These are phyloP conservation scores for Russula compacta DNA, from an alignment of 768 basidiomycete genomes.

Conservation along the genomic window DNA sequence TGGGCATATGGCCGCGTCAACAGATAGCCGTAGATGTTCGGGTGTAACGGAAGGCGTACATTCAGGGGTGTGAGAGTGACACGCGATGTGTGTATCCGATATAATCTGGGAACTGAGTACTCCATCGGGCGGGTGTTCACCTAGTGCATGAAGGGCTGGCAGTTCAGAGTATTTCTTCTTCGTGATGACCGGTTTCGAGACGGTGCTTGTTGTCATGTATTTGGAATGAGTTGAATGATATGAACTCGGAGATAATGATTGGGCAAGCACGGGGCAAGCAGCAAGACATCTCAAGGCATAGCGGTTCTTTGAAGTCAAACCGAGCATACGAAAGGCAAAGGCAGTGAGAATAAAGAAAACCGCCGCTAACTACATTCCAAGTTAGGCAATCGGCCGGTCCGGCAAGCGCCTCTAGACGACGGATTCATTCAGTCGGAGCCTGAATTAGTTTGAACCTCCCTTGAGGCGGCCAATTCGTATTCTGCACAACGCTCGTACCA, in stretches of 20 bases:
- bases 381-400: not conserved
- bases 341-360: not conserved
- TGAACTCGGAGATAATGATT: not conserved
- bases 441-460: slow-evolving; percentile 19
- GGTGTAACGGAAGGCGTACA: not conserved
- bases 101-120: slow-evolving; percentile 27
- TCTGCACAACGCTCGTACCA: slow-evolving; percentile 21
- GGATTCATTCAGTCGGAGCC: slow-evolving; percentile 16
- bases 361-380: not conserved
- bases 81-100: not conserved
- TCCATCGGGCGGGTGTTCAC: slow-evolving; percentile 36
- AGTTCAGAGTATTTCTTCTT: slow-evolving; percentile 52
- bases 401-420: not conserved
- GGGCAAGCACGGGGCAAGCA: not conserved
- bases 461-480: slow-evolving; percentile 16
- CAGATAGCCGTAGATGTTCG: not conserved
- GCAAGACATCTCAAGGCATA: slow-evolving; percentile 2
- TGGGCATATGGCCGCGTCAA: not conserved
- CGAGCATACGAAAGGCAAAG: not conserved
- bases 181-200: slow-evolving; percentile 25
- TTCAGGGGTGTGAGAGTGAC: not conserved
- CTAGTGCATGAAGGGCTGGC: slow-evolving; percentile 37
- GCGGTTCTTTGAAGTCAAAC: not conserved
- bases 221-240: not conserved
- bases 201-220: not conserved